Conservation (phyloP, 768 basidiomycete genomes). For the Clitopilus hobsonii region DNA sequence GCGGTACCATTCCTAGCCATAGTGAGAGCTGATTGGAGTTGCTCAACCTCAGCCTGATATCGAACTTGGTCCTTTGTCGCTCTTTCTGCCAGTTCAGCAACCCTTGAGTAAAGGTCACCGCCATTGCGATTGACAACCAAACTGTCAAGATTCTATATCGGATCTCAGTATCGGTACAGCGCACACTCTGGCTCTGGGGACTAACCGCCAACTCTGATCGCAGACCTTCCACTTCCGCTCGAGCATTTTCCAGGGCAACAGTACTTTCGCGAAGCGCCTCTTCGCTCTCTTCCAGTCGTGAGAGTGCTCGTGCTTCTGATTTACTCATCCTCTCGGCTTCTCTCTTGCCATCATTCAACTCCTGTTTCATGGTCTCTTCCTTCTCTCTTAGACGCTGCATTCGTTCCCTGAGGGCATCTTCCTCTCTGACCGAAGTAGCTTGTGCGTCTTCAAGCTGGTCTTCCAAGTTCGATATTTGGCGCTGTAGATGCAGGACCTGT, state of each 20-base stretch:
- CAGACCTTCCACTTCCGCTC: slow-evolving; percentile 82
- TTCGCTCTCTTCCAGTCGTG: slow-evolving; percentile 79
- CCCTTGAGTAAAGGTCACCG: slow-evolving; percentile 39
- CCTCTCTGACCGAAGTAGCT: slow-evolving; percentile 70
- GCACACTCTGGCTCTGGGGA: neutral
- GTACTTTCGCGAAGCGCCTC: slow-evolving; percentile 87
- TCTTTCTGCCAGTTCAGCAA: slow-evolving; percentile 41
- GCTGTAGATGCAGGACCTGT: slow-evolving; percentile 84
- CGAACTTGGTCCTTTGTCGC: slow-evolving; percentile 47
- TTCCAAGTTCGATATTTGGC: slow-evolving; percentile 70
- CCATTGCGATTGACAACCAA: slow-evolving; percentile 38
- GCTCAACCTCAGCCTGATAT: slow-evolving; percentile 50
- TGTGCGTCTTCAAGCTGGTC: slow-evolving; percentile 81
- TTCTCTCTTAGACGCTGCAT: slow-evolving; percentile 69
- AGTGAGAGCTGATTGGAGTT: slow-evolving; percentile 34
- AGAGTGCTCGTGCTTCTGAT: slow-evolving; percentile 56
- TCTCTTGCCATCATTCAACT: slow-evolving; percentile 60
- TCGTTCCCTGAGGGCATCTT: slow-evolving; percentile 53
- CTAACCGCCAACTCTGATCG: slow-evolving; percentile 72
- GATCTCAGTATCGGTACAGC: neutral
- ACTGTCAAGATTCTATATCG: slow-evolving; percentile 59
- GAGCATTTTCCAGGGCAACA: slow-evolving; percentile 81
- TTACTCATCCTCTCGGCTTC: slow-evolving; percentile 60
- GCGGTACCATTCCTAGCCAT: slow-evolving; percentile 12
- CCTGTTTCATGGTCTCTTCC: slow-evolving; percentile 65